Percentiles rank a stretch among this genome's conserved stretches.
These are phyloP conservation scores for Aspergillus saccharolyticus DNA, from an alignment of 495 filamentous ascomycete species.

Conservation along the genomic window DNA sequence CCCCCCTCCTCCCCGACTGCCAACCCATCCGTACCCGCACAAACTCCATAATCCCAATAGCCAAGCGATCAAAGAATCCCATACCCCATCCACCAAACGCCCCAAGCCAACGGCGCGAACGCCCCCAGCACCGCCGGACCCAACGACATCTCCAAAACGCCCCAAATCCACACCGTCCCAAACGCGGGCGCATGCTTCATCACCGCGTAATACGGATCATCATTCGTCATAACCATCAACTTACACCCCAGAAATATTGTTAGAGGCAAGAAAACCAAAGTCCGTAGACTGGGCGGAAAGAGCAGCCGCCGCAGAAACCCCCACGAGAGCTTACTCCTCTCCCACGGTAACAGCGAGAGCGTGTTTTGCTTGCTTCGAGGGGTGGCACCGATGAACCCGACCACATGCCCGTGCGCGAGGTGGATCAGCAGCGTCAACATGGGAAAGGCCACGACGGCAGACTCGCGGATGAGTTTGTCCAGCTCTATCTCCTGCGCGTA, in stretches of 20 bases:
- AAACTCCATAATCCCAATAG: too few relatives aligned
- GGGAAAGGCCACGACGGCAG: slow-evolving; percentile 33
- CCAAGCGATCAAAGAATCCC: slow-evolving; percentile 31
- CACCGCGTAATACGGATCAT: slow-evolving; percentile 71
- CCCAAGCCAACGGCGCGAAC: slow-evolving; percentile 54
- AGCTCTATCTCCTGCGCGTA: slow-evolving; percentile 68
- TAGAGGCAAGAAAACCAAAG: slow-evolving; percentile 36
- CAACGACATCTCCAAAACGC: slow-evolving; percentile 79
- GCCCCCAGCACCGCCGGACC: slow-evolving; percentile 53
- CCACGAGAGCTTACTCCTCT: slow-evolving; percentile 26
- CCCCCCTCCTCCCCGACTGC: too few relatives aligned
- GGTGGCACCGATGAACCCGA: slow-evolving; percentile 22
- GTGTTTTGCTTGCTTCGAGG: slow-evolving; percentile 5
- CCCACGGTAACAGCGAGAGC: slow-evolving; percentile 28
- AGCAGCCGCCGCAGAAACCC: slow-evolving; percentile 30
- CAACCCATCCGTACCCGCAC: too few relatives aligned
- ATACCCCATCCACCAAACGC: slow-evolving; percentile 68
- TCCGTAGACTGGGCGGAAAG: slow-evolving; percentile 33
- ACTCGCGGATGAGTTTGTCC: slow-evolving; percentile 46
- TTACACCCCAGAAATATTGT: slow-evolving; percentile 69
- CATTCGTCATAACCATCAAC: slow-evolving; percentile 76
- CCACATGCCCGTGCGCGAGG: slow-evolving; percentile 42
- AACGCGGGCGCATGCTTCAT: slow-evolving; percentile 89
- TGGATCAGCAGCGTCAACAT: slow-evolving; percentile 41
- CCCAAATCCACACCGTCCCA: slow-evolving; percentile 94